phyloP scores from a whole-genome alignment of 2,329 filamentous ascomycete genomes.

The Aspergillus jensenii region DNA sequence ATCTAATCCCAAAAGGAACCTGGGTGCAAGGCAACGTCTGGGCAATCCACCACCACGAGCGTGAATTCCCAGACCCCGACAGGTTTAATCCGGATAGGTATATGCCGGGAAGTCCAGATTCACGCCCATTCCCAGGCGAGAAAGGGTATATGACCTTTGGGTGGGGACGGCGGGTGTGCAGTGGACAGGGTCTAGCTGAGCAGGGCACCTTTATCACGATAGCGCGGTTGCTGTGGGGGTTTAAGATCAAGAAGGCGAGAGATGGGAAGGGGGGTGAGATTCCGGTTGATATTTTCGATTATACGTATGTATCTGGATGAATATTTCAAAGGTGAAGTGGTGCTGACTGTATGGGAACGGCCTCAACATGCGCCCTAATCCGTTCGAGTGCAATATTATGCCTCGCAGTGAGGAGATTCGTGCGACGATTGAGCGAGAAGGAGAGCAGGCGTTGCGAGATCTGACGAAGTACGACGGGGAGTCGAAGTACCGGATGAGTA shows the following conservation, averaged over 20 bases:
- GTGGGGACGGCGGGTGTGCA: background rate
- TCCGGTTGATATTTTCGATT: background rate
- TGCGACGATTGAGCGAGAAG: background rate
- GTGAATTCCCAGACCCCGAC: background rate
- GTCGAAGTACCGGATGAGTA: background rate
- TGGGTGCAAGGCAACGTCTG: background rate
- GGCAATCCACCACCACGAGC: background rate
- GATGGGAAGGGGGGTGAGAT: background rate
- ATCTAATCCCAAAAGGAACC: background rate
- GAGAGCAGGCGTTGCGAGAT: background rate
- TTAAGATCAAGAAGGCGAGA: background rate
- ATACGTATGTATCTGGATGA: background rate
- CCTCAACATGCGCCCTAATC: background rate
- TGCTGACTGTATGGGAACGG: background rate
- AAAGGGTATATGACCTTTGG: background rate
- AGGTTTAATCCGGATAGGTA: background rate
- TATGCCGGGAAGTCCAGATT: background rate
- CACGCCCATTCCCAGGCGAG: background rate
- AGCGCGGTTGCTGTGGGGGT: background rate
- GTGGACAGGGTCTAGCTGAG: background rate
- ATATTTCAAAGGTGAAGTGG: background rate
- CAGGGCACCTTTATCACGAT: background rate
- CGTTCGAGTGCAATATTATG: background rate
- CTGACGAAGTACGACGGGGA: background rate
- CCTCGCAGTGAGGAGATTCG: background rate